Conservation (phyloP, 306 rosid genomes). For the Calophaca sinica region DNA sequence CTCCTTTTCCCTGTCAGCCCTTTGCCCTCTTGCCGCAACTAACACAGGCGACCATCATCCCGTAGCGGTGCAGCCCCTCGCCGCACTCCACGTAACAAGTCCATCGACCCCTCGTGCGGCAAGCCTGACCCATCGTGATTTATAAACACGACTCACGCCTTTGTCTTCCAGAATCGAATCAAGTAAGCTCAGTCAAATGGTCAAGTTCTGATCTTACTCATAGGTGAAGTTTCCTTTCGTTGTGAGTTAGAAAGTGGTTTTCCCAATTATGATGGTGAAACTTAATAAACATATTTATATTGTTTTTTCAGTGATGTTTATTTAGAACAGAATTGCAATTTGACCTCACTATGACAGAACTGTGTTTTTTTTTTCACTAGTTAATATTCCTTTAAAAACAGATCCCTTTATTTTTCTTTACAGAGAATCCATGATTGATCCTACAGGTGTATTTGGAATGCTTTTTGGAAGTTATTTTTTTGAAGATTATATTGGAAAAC, state of each 20-base stretch:
- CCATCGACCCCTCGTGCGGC: too few relatives aligned
- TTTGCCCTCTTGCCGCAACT: too few relatives aligned
- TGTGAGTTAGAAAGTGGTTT: not conserved
- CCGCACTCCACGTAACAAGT: too few relatives aligned
- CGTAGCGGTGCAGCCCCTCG: too few relatives aligned
- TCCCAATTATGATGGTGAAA: not conserved
- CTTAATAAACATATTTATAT: not conserved
- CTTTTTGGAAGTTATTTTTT: conserved; percentile 89
- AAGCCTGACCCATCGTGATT: too few relatives aligned
- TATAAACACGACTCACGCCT: too few relatives aligned
- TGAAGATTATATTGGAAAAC: conserved; percentile 89
- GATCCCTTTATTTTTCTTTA: conserved; percentile 6
- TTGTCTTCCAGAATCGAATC: too few relatives aligned
- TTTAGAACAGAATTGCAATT: conserved; percentile 1
- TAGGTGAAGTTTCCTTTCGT: conserved; percentile 25
- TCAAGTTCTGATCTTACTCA: conserved; percentile 13
- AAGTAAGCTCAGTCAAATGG: conserved; percentile 19
- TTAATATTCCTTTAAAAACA: not conserved
- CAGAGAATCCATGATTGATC: conserved; percentile 93
- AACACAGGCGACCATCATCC: too few relatives aligned
- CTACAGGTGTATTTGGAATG: conserved; percentile 94
- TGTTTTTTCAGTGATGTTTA: conserved; percentile 2
- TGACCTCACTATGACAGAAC: not conserved
- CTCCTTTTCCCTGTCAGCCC: too few relatives aligned
- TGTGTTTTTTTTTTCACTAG: not conserved